These are phyloP conservation scores for Suhomyces bribrorum DNA, from an alignment of 1,139 yeast species.

Conservation along the genomic window DNA sequence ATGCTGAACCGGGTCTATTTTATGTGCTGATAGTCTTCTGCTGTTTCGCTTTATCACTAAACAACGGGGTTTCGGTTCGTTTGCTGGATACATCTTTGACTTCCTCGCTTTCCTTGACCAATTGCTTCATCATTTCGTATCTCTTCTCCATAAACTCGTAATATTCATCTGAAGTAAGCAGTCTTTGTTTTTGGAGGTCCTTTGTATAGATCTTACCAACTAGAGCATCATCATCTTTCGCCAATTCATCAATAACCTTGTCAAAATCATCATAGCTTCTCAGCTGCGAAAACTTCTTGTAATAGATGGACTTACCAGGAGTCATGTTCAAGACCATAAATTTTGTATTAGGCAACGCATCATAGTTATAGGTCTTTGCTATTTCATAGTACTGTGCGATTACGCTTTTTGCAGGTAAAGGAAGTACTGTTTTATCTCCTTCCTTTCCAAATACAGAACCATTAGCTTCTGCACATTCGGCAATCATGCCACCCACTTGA, in stretches of 20 bases:
- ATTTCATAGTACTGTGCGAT: constrained; percentile 57
- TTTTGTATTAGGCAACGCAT: constrained; percentile 65
- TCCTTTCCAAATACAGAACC: constrained; percentile 65
- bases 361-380: constrained; percentile 37
- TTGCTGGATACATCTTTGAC: constrained; percentile 1
- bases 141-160: constrained; percentile 14
- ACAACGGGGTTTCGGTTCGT: constrained; percentile 6
- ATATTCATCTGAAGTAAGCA: constrained; percentile 24
- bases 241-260: constrained; percentile 22
- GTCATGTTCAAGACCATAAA: constrained; percentile 75
- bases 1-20: too few species aligned
- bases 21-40: constrained; percentile 6
- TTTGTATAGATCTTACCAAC: constrained; percentile 32
- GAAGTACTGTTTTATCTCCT: constrained; percentile 20
- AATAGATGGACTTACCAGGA: constrained; percentile 72
- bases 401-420: constrained; percentile 56
- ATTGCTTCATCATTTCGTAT: constrained; percentile 13
- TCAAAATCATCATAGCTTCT: constrained; percentile 56
- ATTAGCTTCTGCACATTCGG: constrained; percentile 84
- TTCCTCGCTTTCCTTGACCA: constrained; percentile 7
- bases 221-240: constrained; percentile 33
- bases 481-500: constrained; percentile 84
- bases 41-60: constrained; percentile 7
- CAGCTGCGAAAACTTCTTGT: constrained; percentile 56
- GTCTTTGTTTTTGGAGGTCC: constrained; percentile 35